A percentile compares a stretch with the other conserved stretches of the same genome.
Evolutionary conservation across 2,329 filamentous ascomycete species (phyloP).

Genomic region (Mollisiaceae sp.): DNA sequence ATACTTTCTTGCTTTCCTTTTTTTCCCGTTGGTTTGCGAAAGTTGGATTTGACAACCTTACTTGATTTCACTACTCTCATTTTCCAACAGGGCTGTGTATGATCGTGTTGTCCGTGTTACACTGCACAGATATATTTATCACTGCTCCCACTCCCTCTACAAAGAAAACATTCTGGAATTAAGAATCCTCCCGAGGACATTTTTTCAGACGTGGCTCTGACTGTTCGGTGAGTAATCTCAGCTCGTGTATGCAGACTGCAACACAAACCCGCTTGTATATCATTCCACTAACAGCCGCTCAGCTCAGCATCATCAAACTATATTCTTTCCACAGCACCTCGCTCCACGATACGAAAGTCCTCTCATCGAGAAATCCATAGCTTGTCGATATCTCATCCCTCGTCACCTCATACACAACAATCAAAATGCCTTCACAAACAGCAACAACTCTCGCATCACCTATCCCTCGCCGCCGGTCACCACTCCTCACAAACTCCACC

Average conservation of each 20-base stretch:
- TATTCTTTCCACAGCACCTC: slow-evolving; percentile 3
- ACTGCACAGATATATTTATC: slow-evolving; percentile 14
- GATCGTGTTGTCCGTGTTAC: slow-evolving; percentile 7
- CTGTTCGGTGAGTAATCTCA: slow-evolving; percentile 23
- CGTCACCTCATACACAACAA: neutral
- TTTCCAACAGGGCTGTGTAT: neutral
- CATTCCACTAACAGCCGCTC: slow-evolving; percentile 15
- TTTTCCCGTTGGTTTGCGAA: slow-evolving; percentile 2
- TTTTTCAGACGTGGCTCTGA: slow-evolving; percentile 7
- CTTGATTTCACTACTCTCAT: neutral
- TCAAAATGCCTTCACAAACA: slow-evolving; percentile 41
- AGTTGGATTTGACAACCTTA: neutral
- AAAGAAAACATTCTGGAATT: slow-evolving; percentile 2
- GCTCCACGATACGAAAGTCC: slow-evolving; percentile 6
- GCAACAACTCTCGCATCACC: slow-evolving; percentile 38
- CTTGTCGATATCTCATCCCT: slow-evolving; percentile 1
- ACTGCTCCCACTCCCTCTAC: slow-evolving; percentile 5
- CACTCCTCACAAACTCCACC: slow-evolving; percentile 35
- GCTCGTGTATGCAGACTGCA: slow-evolving; percentile 22
- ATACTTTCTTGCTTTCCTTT: neutral
- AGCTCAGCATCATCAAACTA: slow-evolving; percentile 9
- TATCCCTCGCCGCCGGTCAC: slow-evolving; percentile 56
- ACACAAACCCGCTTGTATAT: slow-evolving; percentile 10
- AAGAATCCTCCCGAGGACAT: slow-evolving; percentile 10
- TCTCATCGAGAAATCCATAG: slow-evolving; percentile 1